Evolutionary conservation across 2,329 filamentous ascomycete genomes (phyloP).

Genomic region (Arthrobotrys sphaeroides): DNA sequence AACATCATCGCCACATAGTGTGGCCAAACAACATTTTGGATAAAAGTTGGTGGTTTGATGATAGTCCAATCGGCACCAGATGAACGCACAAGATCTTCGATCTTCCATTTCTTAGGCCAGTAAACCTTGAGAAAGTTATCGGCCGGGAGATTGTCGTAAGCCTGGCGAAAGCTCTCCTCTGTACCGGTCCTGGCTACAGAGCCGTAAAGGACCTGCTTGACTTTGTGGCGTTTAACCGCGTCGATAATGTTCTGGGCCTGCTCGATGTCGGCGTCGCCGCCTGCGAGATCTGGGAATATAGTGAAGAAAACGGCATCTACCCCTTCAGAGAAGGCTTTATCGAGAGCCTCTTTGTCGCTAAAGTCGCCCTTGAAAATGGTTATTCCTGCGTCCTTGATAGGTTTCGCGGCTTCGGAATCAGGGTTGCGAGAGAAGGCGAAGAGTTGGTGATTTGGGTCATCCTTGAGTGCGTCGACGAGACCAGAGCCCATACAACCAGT

Average conservation of each 20-base stretch:
- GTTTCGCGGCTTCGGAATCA: slow-evolving; percentile 33
- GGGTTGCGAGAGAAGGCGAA: slow-evolving; percentile 38
- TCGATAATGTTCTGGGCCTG: slow-evolving; percentile 40
- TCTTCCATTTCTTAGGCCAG: slow-evolving; percentile 41
- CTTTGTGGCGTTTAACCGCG: slow-evolving; percentile 15
- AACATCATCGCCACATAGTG: slow-evolving; percentile 37
- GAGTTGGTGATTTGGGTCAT: slow-evolving; percentile 35
- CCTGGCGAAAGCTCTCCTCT: slow-evolving; percentile 34
- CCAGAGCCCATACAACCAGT: slow-evolving; percentile 45
- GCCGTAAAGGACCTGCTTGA: slow-evolving; percentile 38
- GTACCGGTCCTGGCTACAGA: slow-evolving; percentile 38
- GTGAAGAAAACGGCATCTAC: slow-evolving; percentile 38
- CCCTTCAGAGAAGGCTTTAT: slow-evolving; percentile 12
- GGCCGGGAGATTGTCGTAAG: slow-evolving; percentile 4
- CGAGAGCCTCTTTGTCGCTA: slow-evolving; percentile 24
- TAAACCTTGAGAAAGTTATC: slow-evolving; percentile 21
- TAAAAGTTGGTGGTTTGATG: slow-evolving; percentile 37
- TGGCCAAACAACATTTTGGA: slow-evolving; percentile 36
- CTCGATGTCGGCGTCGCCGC: slow-evolving; percentile 23
- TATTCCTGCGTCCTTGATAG: slow-evolving; percentile 30
- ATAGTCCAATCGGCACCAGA: slow-evolving; percentile 36
- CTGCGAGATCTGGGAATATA: slow-evolving; percentile 35
- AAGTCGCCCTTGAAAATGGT: slow-evolving; percentile 43
- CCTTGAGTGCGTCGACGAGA: slow-evolving; percentile 37
- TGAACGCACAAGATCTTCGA: slow-evolving; percentile 16